Base-by-base conservation (phyloP, 345 rosid genomes). In the Gossypioides kirkii region DNA sequence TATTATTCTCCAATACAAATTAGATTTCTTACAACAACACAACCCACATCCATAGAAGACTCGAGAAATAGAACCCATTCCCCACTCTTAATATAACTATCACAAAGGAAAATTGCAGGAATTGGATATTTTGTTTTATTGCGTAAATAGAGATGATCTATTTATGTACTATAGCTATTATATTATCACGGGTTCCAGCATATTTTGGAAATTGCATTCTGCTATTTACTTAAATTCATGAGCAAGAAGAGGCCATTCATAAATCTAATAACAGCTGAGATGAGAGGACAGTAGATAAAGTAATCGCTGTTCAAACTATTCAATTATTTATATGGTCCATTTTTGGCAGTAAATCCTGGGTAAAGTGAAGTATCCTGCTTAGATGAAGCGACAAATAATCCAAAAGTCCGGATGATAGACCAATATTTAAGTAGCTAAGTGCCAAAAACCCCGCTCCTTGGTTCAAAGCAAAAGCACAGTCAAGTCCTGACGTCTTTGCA, bases 371-470 rank as follows among this genome's bases (percentile, higher is more conserved):
- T 54, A 56, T 22, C 56, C 52, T 36, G 62, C 77, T 41, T 64
- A 55, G 69, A 18, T 71, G 22, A 76, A 58, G 71, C 68, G 77
- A 81, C 88, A 83, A 28, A 23, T 74, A 74, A 73, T 83, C 84
- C 69, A 81, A 77, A 83, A 81, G 81, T 64, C 77, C 65, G 88
- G 86, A 83, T 46, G 81, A 32, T 72, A 43, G 70, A 71, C 78
- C 79, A 72, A 60, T 25, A 5, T 17, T 18, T 16, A 43, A 60
- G 59, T 62, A 25, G 50, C 38, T 71, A 59, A 22, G 70, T 54
- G 75, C 77, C 61, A 73, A 78, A 77, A 72, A 77, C 77, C 77
- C 77, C 74, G 76, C 76, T 41, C 42, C 74, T 69, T 46, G 56
- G 74, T 79, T 83, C 80, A 84, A 82, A 61, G 79, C 55, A 67